These are phyloP conservation scores for Udeniomyces megalosporus DNA, from an alignment of 768 basidiomycete species.

Conservation along the genomic window DNA sequence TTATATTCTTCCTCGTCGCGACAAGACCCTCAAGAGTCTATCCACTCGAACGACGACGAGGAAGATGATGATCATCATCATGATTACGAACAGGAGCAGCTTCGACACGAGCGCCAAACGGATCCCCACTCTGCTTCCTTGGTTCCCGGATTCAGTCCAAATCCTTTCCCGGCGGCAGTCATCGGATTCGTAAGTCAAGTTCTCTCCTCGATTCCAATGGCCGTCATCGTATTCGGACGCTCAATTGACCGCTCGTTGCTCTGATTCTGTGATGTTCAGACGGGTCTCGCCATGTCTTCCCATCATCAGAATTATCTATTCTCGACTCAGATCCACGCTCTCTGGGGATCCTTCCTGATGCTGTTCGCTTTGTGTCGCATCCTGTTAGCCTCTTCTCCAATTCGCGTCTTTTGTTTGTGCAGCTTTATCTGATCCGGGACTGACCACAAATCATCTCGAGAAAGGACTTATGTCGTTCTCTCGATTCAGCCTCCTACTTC, in stretches of 20 bases:
- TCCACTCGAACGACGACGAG: neutral
- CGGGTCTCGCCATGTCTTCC: slow-evolving; percentile 82
- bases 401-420: neutral
- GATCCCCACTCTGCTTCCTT: slow-evolving; percentile 54
- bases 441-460: too few relatives aligned
- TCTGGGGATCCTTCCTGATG: slow-evolving; percentile 80
- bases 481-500: slow-evolving; percentile 73
- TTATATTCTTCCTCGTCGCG: slow-evolving; percentile 53
- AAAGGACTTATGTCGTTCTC: slow-evolving; percentile 73
- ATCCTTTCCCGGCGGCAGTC: slow-evolving; percentile 81
- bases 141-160: too few relatives aligned
- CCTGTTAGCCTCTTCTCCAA: slow-evolving; percentile 24
- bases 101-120: slow-evolving; percentile 29
- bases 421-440: neutral
- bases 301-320: slow-evolving; percentile 85
- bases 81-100: too few relatives aligned
- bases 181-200: slow-evolving; percentile 47
- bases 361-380: slow-evolving; percentile 64
- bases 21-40: slow-evolving; percentile 39
- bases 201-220: neutral
- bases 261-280: slow-evolving; percentile 27
- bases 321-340: slow-evolving; percentile 61
- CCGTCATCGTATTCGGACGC: too few relatives aligned
- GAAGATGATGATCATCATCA: too few relatives aligned
- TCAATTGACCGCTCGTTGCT: neutral